Evolutionary conservation across 2,329 filamentous ascomycete species (phyloP), one percentile per base, ranked within the genome.

Genomic region (Drechmeria coniospora): DNA sequence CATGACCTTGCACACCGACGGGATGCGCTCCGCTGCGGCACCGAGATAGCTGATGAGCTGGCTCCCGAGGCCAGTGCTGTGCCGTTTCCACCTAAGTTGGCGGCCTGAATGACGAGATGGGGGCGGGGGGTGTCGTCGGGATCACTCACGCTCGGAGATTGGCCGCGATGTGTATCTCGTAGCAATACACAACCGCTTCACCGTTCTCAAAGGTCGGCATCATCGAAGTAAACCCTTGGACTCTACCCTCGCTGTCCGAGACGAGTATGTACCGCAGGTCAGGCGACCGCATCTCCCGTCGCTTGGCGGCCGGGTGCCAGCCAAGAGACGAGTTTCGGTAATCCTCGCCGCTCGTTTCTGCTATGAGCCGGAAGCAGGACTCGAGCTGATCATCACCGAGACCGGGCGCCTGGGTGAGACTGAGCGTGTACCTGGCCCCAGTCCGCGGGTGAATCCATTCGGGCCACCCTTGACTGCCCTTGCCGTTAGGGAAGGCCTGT

Each of bases 181-280:
- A 87, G 47, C 79, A 75, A 49, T 84, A 87, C 13, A 83, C 45
- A 2, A 84, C 78, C 0, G 72, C 59, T 32, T 69, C 54, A 2
- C 63, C 62, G 35, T 74, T 69, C 43, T 82, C 77, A 40, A 68
- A 68, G 2, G 73, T 77, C n/a, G 77, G 65, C 74, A 79, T 75
- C 42, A 80, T 57, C n/a, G 73, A 79, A 1, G 65, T 59, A 41
- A 80, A 78, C 4, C 61, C 72, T 12, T 51, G 46, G 7, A 75
- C 36, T 8, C 15, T 22, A 15, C 23, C 33, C 8, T 40, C 30
- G 5, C 32, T 33, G 13, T 45, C 47, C 35, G 59, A 60, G 26
- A 79, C 63, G 4, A 83, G 50, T 6, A 84, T 55, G 46, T 82
- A 86, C 23, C 74, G 65, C 47, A 86, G 65, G 32, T 74, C 72